Evolutionary conservation across 257 asterid genomes (phyloP).

Genomic region (Nicotiana benthamiana): DNA sequence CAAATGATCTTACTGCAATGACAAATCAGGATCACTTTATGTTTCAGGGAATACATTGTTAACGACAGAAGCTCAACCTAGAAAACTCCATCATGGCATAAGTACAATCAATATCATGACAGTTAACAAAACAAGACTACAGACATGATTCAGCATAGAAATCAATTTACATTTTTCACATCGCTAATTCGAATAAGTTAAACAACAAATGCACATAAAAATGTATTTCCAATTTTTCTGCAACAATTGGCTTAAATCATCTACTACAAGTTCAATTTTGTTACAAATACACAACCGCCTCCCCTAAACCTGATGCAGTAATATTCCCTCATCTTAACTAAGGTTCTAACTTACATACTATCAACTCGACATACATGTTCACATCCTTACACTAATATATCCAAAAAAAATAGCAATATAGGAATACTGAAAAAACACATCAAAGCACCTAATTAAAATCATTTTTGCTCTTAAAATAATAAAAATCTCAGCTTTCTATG

Average conservation of each 20-base stretch:
- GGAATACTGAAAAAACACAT: background rate
- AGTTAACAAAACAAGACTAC: background rate
- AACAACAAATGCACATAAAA: background rate
- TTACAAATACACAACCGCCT: background rate
- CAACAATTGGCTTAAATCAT: background rate
- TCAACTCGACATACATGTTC: background rate
- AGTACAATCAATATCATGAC: background rate
- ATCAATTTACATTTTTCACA: background rate
- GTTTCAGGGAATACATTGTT: background rate
- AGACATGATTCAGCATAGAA: background rate
- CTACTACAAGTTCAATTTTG: background rate
- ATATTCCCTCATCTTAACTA: background rate
- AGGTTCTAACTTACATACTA: background rate
- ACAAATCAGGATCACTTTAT: background rate
- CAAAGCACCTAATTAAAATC: background rate
- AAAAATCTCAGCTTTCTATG: background rate
- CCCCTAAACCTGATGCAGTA: background rate
- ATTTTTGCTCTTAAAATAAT: background rate
- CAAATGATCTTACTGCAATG: slow-evolving; percentile 80
- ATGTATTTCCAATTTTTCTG: background rate
- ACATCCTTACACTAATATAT: background rate
- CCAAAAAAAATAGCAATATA: background rate
- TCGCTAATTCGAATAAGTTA: background rate
- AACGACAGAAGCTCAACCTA: background rate
- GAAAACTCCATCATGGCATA: background rate